Conservation (phyloP, 2,329 filamentous ascomycete species). For the Trichophaea hybrida region DNA sequence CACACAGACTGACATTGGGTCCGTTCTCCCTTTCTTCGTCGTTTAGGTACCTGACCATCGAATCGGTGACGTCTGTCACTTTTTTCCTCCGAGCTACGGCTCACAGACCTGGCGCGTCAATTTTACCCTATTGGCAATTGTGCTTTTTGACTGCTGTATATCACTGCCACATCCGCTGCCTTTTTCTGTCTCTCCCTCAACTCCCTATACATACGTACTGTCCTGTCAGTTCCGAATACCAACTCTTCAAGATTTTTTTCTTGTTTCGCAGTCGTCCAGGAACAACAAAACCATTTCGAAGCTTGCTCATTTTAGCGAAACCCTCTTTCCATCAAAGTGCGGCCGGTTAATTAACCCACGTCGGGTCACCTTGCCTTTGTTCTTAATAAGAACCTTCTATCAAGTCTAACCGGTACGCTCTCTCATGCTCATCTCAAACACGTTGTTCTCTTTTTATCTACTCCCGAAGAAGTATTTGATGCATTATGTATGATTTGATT, state of each 20-base stretch:
- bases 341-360: neutral
- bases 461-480: neutral
- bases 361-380: neutral
- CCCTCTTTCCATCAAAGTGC: neutral
- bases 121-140: neutral
- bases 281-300: neutral
- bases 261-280: neutral
- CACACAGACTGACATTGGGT: neutral
- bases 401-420: neutral
- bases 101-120: neutral
- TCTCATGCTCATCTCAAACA: neutral
- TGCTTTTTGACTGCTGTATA: neutral
- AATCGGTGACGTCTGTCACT: constrained; percentile 2
- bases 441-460: neutral
- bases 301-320: neutral
- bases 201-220: neutral
- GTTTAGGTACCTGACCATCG: neutral
- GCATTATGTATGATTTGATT: no score
- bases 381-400: neutral
- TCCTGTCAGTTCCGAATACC: neutral
- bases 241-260: neutral
- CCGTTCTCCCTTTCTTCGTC: neutral
- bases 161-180: neutral
- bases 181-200: neutral
- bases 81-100: neutral